Evolutionary conservation across 2,329 filamentous ascomycete genomes (phyloP), one percentile per base, ranked within the genome.

Genomic region (Neurospora crassa): DNA sequence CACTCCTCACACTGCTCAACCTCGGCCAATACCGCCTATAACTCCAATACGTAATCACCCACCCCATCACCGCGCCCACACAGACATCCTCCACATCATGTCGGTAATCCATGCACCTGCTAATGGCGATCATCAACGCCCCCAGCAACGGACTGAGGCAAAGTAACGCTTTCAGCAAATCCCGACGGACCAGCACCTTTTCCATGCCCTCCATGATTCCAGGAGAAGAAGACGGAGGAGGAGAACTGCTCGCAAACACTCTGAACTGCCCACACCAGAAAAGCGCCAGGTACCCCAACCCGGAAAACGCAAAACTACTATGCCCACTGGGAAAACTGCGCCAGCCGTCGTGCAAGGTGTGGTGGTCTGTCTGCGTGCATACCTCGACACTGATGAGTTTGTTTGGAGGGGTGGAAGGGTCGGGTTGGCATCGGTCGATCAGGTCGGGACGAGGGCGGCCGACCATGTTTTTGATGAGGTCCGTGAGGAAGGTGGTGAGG

Each of bases 381-480:
- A 94, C 87, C 41, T 88, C 85, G 68, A 90, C 87, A 18, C 86
- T 88, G 45, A 92, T 89, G 1, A 91, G 84, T 4, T 81, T 79
- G 74, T 86, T 77, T 6, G 78, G 78, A 53, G 85, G 82, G 2
- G 87, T 87, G 42, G 80, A 83, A 0, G 78, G 41, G 0, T 77
- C 82, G 0, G 96, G 94, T 74, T 92, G 90, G 82, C 96, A 99
- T 45, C 96, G 90, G n/a, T 91, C 89, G 37, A 89, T 78, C 4
- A 89, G 79, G 74, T 89, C 87, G 0, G 87, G 87, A 6, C 87
- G 82, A 18, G 94, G 94, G 74, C 93, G 91, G 81, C 96, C 98
- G 68, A 95, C 90, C 24, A 91, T 88, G 78, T 97, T 97, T 82
- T 99, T 99, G 78, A 98, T 86, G 40, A 95, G 83, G 79, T 98